Base-by-base conservation (phyloP, 306 rosid species). In the Pterocarpus santalinus region DNA sequence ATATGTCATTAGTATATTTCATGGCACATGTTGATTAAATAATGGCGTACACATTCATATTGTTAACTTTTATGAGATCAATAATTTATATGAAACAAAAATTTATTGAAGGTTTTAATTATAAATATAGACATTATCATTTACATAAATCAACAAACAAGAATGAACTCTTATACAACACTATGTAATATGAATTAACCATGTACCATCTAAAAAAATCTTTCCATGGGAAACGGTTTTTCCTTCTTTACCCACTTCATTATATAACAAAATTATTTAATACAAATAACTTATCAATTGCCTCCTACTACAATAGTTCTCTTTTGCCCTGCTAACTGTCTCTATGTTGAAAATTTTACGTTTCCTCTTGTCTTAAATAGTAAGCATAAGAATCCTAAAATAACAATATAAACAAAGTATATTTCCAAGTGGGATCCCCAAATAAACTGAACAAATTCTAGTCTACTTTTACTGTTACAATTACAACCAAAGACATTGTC, bases 381-480 rank as follows among this genome's bases (percentile, higher is more conserved):
- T 41, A 88, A 78, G 85, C 87, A 89, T 72, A 90, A 78, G 83
- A 95, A 90, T 35, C 86, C 96, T 71, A 86, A 79, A 72, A 84
- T 51, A 68, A 83, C 79, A 69, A 89, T 70, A 79, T 92, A 75
- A 83, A 87, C 72, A 62, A 90, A 43, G 78, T 69, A 88, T 44
- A 88, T 65, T 83, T 87, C 93, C 34, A 89, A 84, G 79, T 86
- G 92, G 49, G 73, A 76, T 4, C 88, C 89, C 89, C 82, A 78
- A 82, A 89, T 67, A 72, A 88, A 85, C 77, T 65, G 83, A 44
- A 78, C 86, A 58, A 85, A 81, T 39, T 79, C 87, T 16, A 72
- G 72, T 73, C 71, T 76, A 73, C 76, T 76, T 77, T 80, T 85
- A 58, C 67, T 70, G 56, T 84, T 80, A 83, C 92, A 83, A 58